Evolutionary conservation across 176 grass and related monocot species (phyloP).

Genomic region (Zoysia japonica): DNA sequence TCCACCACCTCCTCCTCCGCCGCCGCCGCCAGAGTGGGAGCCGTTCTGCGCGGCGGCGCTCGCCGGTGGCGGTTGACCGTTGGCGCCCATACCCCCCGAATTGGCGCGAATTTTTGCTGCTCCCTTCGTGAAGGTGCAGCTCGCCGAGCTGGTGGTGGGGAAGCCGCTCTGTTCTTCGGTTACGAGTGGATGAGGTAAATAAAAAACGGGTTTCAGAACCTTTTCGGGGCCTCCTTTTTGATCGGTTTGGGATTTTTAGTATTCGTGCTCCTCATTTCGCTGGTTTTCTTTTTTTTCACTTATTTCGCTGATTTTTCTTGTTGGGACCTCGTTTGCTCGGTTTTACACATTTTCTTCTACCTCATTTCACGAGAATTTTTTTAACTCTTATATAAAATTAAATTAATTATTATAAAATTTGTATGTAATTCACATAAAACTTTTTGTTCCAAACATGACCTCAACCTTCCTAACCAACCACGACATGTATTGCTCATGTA

Average conservation of each 20-base stretch:
- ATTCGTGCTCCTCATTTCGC: not conserved
- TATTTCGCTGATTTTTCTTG: no score
- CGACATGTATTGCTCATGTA: no score
- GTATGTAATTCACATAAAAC: no score
- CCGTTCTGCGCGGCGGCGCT: constrained; percentile 45
- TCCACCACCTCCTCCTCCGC: no score
- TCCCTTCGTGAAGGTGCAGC: constrained; percentile 33
- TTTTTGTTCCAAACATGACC: no score
- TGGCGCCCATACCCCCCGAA: constrained; percentile 59
- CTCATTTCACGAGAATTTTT: no score
- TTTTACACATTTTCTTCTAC: no score
- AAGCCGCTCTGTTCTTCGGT: constrained; percentile 29
- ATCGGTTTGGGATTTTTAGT: constrained; percentile 38
- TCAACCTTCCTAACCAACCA: no score
- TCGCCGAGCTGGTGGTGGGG: constrained; percentile 14
- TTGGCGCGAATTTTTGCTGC: constrained; percentile 31
- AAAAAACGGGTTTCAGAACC: constrained; percentile 28
- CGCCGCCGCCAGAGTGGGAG: constrained; percentile 43
- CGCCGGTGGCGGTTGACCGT: constrained; percentile 66
- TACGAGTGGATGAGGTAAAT: constrained; percentile 44
- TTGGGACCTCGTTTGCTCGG: no score
- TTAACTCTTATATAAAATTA: no score
- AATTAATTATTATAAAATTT: no score
- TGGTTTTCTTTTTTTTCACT: no score
- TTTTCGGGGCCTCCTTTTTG: constrained; percentile 26